These are phyloP conservation scores for Podaxis pistillaris DNA, from an alignment of 768 basidiomycete genomes.

Conservation along the genomic window DNA sequence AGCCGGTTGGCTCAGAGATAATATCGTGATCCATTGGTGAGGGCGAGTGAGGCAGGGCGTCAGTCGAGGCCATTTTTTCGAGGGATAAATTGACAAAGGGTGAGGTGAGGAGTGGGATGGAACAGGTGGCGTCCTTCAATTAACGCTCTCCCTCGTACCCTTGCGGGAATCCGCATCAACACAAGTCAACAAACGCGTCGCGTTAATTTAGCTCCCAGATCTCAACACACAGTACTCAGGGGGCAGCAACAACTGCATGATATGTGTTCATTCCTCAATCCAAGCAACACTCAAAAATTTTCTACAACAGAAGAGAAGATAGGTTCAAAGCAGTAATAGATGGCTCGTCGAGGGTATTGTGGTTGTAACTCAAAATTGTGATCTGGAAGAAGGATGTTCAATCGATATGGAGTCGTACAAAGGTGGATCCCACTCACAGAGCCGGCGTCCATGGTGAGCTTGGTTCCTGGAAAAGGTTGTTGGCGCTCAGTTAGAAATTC, in stretches of 20 bases:
- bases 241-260: neutral
- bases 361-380: constrained; percentile 81
- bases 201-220: constrained; percentile 8
- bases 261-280: neutral
- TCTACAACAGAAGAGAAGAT: constrained; percentile 30
- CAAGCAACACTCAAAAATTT: neutral
- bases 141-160: neutral
- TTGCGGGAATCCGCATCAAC: constrained; percentile 8
- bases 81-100: neutral
- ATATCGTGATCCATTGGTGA: neutral
- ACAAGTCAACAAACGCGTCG: constrained; percentile 34
- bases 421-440: constrained; percentile 10
- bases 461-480: constrained; percentile 12
- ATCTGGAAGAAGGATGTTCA: constrained; percentile 54
- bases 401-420: neutral
- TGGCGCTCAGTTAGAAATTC: neutral
- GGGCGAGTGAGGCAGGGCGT: neutral
- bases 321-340: constrained; percentile 73
- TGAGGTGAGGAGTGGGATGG: neutral
- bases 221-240: neutral
- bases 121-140: neutral
- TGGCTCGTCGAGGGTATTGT: constrained; percentile 75
- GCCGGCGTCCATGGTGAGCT: constrained; percentile 16
- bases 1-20: neutral
- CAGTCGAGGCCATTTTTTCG: constrained; percentile 3